Conservation (phyloP, 1,139 yeast species). For the Chernovozyma aurita region DNA sequence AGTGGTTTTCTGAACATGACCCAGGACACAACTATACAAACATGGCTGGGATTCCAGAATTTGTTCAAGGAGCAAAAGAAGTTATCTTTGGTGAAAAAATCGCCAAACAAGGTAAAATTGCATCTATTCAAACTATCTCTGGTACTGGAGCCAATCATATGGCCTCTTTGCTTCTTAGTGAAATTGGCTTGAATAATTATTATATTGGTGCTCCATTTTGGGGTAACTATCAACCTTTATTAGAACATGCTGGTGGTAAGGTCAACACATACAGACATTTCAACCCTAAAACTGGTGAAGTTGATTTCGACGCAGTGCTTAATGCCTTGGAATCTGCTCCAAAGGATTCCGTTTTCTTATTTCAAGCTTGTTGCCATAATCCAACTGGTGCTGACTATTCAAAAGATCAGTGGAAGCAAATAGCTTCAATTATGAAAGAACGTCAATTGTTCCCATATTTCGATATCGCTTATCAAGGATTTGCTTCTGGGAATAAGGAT, state of each 20-base stretch:
- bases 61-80: conserved; percentile 30
- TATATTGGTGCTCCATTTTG: conserved; percentile 40
- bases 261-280: conserved; percentile 29
- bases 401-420: conserved; percentile 70
- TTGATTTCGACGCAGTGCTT: conserved; percentile 27
- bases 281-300: conserved; percentile 20
- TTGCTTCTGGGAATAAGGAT: conserved; percentile 53
- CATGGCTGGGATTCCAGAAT: conserved; percentile 41
- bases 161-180: conserved; percentile 28
- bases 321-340: conserved; percentile 28
- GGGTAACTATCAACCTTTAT: conserved; percentile 38
- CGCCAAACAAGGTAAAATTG: conserved; percentile 23
- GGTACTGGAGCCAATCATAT: conserved; percentile 44
- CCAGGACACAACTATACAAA: conserved; percentile 43
- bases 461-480: conserved; percentile 94
- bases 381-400: conserved; percentile 95
- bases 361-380: conserved; percentile 96
- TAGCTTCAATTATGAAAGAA: conserved; percentile 54
- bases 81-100: conserved; percentile 30
- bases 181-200: conserved; percentile 25
- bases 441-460: conserved; percentile 66
- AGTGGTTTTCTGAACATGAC: conserved; percentile 26
- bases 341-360: conserved; percentile 37
- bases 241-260: conserved; percentile 27
- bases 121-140: conserved; percentile 38